Evolutionary conservation across 2,329 filamentous ascomycete species (phyloP).

Genomic region (Aspergillus sp.): DNA sequence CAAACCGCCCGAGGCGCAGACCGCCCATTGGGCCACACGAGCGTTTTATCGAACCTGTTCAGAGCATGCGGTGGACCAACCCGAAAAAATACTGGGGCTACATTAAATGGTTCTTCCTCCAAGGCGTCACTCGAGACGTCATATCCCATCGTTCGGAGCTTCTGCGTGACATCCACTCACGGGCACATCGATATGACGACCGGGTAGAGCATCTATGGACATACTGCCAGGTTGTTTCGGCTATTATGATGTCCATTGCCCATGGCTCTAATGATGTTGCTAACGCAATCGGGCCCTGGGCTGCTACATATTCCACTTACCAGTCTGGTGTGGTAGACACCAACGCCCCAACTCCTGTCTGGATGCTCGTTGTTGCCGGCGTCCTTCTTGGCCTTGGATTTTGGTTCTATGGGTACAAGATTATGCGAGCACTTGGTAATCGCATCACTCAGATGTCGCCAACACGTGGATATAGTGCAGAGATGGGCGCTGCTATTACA

Average conservation of each 20-base stretch:
- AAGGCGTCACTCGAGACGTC: slow-evolving; percentile 40
- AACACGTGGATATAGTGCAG: slow-evolving; percentile 25
- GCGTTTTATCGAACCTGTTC: slow-evolving; percentile 7
- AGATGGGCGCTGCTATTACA: slow-evolving; percentile 38
- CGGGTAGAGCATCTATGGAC: slow-evolving; percentile 46
- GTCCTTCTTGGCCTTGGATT: slow-evolving; percentile 36
- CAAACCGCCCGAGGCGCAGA: neutral
- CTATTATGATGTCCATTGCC: slow-evolving; percentile 40
- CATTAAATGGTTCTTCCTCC: slow-evolving; percentile 40
- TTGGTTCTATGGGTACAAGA: slow-evolving; percentile 39
- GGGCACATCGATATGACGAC: slow-evolving; percentile 42
- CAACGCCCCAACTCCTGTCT: slow-evolving; percentile 31
- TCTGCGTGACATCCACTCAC: slow-evolving; percentile 33
- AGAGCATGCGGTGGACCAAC: slow-evolving; percentile 7
- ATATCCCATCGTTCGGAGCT: slow-evolving; percentile 34
- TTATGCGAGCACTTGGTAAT: slow-evolving; percentile 38
- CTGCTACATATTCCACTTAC: slow-evolving; percentile 34
- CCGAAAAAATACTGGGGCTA: slow-evolving; percentile 29
- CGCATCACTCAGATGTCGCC: slow-evolving; percentile 38
- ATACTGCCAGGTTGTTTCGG: slow-evolving; percentile 37
- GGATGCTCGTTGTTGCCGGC: slow-evolving; percentile 34
- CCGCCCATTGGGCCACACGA: neutral
- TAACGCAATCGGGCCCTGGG: slow-evolving; percentile 40
- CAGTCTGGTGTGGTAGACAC: slow-evolving; percentile 24
- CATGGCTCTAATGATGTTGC: slow-evolving; percentile 44